A percentile compares a stretch with the other conserved stretches of the same genome.
phyloP scores from a whole-genome alignment of 495 filamentous ascomycete genomes.

The Annulohypoxylon nitens region DNA sequence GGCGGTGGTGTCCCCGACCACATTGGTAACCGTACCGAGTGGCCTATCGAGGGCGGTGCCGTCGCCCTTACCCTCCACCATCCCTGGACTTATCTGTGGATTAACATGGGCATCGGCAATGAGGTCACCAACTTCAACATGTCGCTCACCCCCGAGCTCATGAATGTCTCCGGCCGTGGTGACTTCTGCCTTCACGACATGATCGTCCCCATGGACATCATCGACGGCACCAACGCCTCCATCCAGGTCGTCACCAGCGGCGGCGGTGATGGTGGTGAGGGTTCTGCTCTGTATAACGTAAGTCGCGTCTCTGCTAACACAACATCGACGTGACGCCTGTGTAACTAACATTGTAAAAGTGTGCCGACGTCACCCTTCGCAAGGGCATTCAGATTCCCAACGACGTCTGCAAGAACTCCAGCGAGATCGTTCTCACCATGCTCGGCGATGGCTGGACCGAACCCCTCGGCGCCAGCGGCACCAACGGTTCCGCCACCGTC shows the following conservation, averaged over 20 bases:
- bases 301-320: conserved; percentile 44
- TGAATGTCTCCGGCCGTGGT: conserved; percentile 73
- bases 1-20: conserved; percentile 68
- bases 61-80: conserved; percentile 66
- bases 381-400: conserved; percentile 55
- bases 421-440: conserved; percentile 51
- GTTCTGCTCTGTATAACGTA: conserved; percentile 72
- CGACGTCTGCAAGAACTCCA: conserved; percentile 64
- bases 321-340: conserved; percentile 19
- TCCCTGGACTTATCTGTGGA: conserved; percentile 68
- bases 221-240: conserved; percentile 65
- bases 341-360: conserved; percentile 55
- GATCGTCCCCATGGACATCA: conserved; percentile 57
- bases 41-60: conserved; percentile 70
- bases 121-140: conserved; percentile 70
- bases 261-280: conserved; percentile 43
- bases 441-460: conserved; percentile 13
- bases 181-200: conserved; percentile 69
- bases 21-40: conserved; percentile 68
- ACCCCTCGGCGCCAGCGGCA: too few species aligned
- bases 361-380: conserved; percentile 72
- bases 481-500: conserved; percentile 18
- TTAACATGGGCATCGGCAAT: conserved; percentile 72
- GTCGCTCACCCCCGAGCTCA: conserved; percentile 61
- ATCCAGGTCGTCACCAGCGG: conserved; percentile 71